Evolutionary conservation across 1,284 basidiomycete species (phyloP).

Genomic region (Malassezia globosa): DNA sequence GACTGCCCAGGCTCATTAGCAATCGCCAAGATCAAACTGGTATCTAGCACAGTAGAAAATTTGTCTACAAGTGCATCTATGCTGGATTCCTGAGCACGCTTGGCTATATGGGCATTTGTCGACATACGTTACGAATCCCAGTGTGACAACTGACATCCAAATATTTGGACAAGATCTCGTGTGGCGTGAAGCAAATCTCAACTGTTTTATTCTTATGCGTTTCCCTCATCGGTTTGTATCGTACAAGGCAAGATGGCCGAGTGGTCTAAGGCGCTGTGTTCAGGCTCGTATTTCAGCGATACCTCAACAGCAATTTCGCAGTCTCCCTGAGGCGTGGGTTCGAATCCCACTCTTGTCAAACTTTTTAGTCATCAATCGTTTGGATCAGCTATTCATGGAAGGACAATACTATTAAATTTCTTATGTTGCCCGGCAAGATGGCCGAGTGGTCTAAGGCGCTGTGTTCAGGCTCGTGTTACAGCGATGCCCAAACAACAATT

Average conservation of each 20-base stretch:
- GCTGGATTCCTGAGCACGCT: not conserved
- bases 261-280: constrained; percentile 37
- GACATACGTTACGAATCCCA: no score
- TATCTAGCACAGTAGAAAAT: constrained; percentile 11
- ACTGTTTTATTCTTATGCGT: not conserved
- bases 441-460: constrained; percentile 39
- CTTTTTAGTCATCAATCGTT: no score
- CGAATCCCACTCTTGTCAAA: constrained; percentile 31
- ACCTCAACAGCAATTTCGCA: constrained; percentile 19
- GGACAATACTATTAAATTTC: no score
- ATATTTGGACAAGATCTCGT: not conserved
- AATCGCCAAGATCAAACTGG: constrained; percentile 12
- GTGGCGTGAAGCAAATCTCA: not conserved
- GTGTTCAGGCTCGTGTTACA: constrained; percentile 20
- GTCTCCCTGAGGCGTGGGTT: constrained; percentile 28
- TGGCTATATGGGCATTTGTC: no score
- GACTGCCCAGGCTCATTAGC: constrained; percentile 1
- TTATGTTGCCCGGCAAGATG: no score
- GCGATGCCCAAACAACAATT: constrained; percentile 16
- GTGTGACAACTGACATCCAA: no score
- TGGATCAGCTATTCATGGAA: no score
- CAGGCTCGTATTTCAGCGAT: constrained; percentile 16
- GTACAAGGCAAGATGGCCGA: constrained; percentile 29
- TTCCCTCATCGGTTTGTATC: not conserved
- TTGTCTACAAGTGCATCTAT: not conserved